Conservation (phyloP, 208 protist genomes). For the Leishmania mexicana region DNA sequence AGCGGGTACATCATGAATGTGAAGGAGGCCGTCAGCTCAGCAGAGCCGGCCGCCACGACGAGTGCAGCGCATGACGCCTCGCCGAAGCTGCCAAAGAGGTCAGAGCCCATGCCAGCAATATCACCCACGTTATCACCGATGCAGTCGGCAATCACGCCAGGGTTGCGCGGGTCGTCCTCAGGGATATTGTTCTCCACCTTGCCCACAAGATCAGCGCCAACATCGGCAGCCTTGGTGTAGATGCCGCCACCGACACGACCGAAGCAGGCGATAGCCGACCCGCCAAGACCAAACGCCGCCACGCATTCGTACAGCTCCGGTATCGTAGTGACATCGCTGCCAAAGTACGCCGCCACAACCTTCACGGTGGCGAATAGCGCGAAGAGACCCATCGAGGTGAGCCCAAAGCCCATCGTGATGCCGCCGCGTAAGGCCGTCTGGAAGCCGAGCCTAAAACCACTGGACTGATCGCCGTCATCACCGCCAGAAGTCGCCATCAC, state of each 20-base stretch:
- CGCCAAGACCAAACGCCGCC: conserved; percentile 95
- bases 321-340: conserved; percentile 29
- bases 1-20: conserved; percentile 91
- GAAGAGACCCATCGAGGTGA: conserved; percentile 85
- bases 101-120: conserved; percentile 95
- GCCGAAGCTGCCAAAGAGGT: conserved; percentile 96
- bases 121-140: conserved; percentile 97
- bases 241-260: conserved; percentile 96
- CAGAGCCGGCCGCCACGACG: conserved; percentile 71
- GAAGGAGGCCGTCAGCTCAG: conserved; percentile 63
- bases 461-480: conserved; percentile 54
- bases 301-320: conserved; percentile 84
- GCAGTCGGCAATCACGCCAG: conserved; percentile 96
- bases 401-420: conserved; percentile 89
- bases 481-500: conserved; percentile 76
- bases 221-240: conserved; percentile 96
- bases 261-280: conserved; percentile 95
- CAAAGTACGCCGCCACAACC: conserved; percentile 69
- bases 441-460: conserved; percentile 66
- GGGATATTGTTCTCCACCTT: conserved; percentile 96
- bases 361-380: conserved; percentile 81
- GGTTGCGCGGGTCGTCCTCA: conserved; percentile 97
- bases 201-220: conserved; percentile 95
- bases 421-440: conserved; percentile 88
- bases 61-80: conserved; percentile 95